phyloP scores from a whole-genome alignment of 129 eudicot species.

The Gnaphalium uliginosum region DNA sequence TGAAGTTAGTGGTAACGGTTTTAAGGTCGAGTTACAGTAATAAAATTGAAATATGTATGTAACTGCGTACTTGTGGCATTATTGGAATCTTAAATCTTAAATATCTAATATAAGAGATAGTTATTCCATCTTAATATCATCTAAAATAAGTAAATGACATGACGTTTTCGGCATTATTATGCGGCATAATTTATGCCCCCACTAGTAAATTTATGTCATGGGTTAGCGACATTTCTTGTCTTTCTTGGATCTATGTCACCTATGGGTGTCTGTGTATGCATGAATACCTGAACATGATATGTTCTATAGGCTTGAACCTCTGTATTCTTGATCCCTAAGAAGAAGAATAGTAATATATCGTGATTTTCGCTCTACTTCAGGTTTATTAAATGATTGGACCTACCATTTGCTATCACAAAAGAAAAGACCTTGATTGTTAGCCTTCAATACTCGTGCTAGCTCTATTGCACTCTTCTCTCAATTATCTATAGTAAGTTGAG shows the following conservation, averaged over 20 bases:
- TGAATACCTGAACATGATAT: no score
- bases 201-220: neutral
- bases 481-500: constrained; percentile 14
- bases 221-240: neutral
- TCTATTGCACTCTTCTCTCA: neutral
- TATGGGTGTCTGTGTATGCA: neutral
- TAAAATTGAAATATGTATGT: neutral
- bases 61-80: constrained; percentile 18
- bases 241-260: constrained; percentile 8
- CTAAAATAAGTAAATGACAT: constrained; percentile 13
- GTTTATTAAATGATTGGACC: constrained; percentile 29
- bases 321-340: no score
- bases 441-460: constrained; percentile 25
- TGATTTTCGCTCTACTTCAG: constrained; percentile 34
- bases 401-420: constrained; percentile 11
- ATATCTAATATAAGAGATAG: constrained; percentile 20
- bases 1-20: neutral
- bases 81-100: neutral
- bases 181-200: no score
- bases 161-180: neutral
- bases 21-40: neutral
- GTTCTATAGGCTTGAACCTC: no score
- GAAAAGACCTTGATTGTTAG: constrained; percentile 21
- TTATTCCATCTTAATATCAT: constrained; percentile 1
- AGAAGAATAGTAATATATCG: neutral